phyloP scores from a whole-genome alignment of 345 rosid species.

The Bretschneidera sinensis region DNA sequence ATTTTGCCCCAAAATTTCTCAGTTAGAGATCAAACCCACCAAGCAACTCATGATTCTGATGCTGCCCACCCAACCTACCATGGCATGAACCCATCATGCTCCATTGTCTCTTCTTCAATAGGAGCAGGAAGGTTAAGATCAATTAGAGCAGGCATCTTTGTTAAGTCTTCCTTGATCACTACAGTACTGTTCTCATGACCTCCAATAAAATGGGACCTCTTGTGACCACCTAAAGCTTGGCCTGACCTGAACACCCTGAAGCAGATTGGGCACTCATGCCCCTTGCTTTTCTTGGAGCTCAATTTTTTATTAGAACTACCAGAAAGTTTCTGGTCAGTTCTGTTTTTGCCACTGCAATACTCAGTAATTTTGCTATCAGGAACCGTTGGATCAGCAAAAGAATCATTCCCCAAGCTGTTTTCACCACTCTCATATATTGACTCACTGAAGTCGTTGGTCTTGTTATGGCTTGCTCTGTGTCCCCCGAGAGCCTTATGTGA shows the following conservation, averaged over 20 bases:
- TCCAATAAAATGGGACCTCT: constrained; percentile 90
- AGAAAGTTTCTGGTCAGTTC: constrained; percentile 17
- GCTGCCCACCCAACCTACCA: constrained; percentile 25
- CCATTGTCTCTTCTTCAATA: constrained; percentile 42
- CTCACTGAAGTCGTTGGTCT: constrained; percentile 29
- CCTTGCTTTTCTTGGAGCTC: constrained; percentile 44
- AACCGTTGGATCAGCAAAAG: constrained; percentile 28
- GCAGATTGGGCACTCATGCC: constrained; percentile 89
- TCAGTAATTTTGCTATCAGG: background rate
- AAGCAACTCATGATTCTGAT: constrained; percentile 9
- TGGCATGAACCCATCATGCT: constrained; percentile 22
- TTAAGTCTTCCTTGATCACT: constrained; percentile 42
- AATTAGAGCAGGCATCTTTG: constrained; percentile 46
- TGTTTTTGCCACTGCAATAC: constrained; percentile 26
- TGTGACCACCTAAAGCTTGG: constrained; percentile 95
- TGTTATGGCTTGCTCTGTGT: constrained; percentile 30
- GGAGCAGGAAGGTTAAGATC: constrained; percentile 96
- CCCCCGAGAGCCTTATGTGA: constrained; percentile 24
- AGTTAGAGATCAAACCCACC: constrained; percentile 8
- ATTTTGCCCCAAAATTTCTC: constrained; percentile 12
- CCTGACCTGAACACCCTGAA: constrained; percentile 83
- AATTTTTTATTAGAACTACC: constrained; percentile 29
- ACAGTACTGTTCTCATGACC: constrained; percentile 47
- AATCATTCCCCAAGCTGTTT: constrained; percentile 44
- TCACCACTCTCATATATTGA: constrained; percentile 46